Evolutionary conservation across 352 stramenopile species (phyloP), one percentile per base, ranked within the genome.

Genomic region (Globisporangium okanoganense): DNA sequence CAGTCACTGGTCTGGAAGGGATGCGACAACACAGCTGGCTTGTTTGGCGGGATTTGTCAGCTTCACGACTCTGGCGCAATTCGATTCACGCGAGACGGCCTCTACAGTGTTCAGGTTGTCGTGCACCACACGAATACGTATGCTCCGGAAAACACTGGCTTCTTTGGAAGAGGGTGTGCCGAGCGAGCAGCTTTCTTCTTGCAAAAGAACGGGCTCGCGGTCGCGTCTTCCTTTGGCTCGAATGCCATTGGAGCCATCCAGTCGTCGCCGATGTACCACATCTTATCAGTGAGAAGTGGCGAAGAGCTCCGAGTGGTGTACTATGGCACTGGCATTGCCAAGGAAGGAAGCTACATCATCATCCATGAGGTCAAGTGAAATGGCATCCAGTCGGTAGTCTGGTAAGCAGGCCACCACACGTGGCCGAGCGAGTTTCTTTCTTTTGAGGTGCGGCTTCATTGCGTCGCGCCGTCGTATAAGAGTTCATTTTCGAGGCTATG

Each of bases 331-430:
- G 56, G 56, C 22, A 35, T 5, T 18, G 56, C 56, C 7, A 56
- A 49, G 33, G 3, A 43, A 13, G 56, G 38, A 7, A 48, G 56
- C 35, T 50, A 38, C 20, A 25, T 62, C 14, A 14, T 36, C 13
- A 79, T 86, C 58, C 76, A 67, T 38, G 74, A 82, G 67, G 14
- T 65, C 18, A 65, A 65, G 44, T 50, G 10, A 50, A 40, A 5
- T 40, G 33, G 33, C 9, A 9, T 14, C 33, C 5, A 40, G 33
- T 13, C 9, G 8, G 5, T 40, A 1, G 33, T 40, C 3, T 40
- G 6, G 6, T 40, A 40, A 13, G 5, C 9, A 14, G 33, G 5
- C 13, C 8, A 14, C 33, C 3, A 14, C 9, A 14, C 6, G 9
- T 40, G 33, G 9, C 33, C 33, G 33, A 40, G 33, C 33, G 33